Evolutionary conservation across 352 stramenopile genomes (phyloP).

Genomic region (Hyaloperonospora brassicae): DNA sequence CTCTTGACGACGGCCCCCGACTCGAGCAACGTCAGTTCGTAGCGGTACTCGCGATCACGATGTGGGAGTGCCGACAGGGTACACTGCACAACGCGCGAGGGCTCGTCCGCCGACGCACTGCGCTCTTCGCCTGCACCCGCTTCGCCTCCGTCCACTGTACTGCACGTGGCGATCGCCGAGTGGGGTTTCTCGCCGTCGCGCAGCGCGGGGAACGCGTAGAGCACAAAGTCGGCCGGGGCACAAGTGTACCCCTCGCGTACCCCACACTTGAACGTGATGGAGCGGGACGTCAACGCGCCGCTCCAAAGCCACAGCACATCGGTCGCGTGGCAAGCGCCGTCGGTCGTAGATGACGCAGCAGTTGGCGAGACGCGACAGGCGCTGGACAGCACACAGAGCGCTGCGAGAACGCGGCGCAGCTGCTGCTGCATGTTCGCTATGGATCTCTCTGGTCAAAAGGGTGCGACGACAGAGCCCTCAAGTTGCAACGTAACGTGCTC

Average conservation of each 20-base stretch:
- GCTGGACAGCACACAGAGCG: too few relatives aligned
- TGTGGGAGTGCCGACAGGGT: conserved; percentile 39
- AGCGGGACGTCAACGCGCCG: conserved; percentile 54
- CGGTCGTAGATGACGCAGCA: not conserved
- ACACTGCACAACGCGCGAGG: conserved; percentile 39
- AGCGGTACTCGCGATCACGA: conserved; percentile 44
- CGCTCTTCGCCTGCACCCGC: conserved; percentile 20
- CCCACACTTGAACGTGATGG: conserved; percentile 63
- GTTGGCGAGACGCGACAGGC: too few relatives aligned
- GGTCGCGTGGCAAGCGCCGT: conserved; percentile 22
- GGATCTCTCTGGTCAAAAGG: too few relatives aligned
- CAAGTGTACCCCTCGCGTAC: conserved; percentile 49
- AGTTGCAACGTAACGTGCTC: too few relatives aligned
- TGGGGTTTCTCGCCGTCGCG: conserved; percentile 38
- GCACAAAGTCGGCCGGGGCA: conserved; percentile 38
- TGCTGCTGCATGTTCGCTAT: too few relatives aligned
- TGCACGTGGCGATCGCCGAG: conserved; percentile 35
- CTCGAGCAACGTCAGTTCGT: conserved; percentile 41
- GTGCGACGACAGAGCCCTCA: too few relatives aligned
- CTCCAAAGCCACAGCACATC: conserved; percentile 73
- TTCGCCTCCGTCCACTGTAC: conserved; percentile 22
- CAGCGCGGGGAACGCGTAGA: conserved; percentile 49
- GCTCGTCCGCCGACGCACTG: conserved; percentile 22
- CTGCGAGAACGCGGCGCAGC: too few relatives aligned
- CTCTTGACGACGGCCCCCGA: conserved; percentile 26